Conservation (phyloP, 495 filamentous ascomycete genomes). For the Acidiella bohemica region DNA sequence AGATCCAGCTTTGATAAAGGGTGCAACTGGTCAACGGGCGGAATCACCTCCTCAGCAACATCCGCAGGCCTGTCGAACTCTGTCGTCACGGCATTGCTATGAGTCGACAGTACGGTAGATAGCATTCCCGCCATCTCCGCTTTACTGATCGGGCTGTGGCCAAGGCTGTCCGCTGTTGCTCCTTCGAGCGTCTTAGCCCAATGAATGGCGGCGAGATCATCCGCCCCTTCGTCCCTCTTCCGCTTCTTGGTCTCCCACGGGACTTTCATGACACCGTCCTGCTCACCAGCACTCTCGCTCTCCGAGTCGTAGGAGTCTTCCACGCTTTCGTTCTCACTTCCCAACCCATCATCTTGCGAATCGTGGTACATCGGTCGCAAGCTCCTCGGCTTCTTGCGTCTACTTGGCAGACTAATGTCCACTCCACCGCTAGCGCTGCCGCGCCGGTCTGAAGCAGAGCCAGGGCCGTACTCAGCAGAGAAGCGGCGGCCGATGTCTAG, state of each 20-base stretch:
- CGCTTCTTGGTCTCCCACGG: slow-evolving; percentile 15
- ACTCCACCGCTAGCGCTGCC: not conserved
- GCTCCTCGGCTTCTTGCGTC: slow-evolving; percentile 3
- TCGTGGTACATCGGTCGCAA: not conserved
- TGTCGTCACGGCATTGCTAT: too few relatives aligned
- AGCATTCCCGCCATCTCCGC: not conserved
- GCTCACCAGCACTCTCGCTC: slow-evolving; percentile 6
- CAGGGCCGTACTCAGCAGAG: not conserved
- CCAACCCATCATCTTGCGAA: not conserved
- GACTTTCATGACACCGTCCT: slow-evolving; percentile 4
- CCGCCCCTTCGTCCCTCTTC: slow-evolving; percentile 4
- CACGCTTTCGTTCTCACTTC: slow-evolving; percentile 6
- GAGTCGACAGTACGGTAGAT: not conserved
- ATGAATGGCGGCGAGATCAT: not conserved
- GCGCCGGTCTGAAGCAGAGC: not conserved
- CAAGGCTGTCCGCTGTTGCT: not conserved
- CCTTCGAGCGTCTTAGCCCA: not conserved
- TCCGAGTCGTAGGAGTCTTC: slow-evolving; percentile 8
- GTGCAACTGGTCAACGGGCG: not conserved
- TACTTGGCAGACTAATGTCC: slow-evolving; percentile 1
- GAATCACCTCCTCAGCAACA: not conserved
- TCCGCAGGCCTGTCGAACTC: too few relatives aligned
- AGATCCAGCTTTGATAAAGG: slow-evolving; percentile 22
- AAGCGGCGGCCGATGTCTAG: slow-evolving; percentile 1
- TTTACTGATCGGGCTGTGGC: too few relatives aligned